These are phyloP conservation scores for Globisporangium emineosum DNA, from an alignment of 352 stramenopile genomes.

Conservation along the genomic window DNA sequence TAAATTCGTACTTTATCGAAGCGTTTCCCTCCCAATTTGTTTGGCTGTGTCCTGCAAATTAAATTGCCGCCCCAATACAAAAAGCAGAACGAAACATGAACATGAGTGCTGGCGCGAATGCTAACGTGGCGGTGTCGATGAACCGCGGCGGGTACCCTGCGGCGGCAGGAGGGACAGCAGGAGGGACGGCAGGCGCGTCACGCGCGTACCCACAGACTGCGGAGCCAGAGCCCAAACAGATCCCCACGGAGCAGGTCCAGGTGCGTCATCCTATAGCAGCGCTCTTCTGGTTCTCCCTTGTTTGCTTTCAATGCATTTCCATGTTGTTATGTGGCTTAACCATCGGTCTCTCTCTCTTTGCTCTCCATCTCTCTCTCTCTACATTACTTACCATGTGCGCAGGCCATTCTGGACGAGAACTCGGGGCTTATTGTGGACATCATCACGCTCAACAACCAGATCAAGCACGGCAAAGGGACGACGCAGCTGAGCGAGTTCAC, in stretches of 20 bases:
- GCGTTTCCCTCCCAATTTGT: background rate
- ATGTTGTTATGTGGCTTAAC: background rate
- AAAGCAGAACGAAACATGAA: constrained; percentile 7
- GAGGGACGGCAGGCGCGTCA: constrained; percentile 4
- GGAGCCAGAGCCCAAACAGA: constrained; percentile 57
- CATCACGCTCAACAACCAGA: constrained; percentile 86
- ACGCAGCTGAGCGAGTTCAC: constrained; percentile 71
- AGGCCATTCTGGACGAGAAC: constrained; percentile 88
- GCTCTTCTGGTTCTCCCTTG: background rate
- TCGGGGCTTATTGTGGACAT: constrained; percentile 85
- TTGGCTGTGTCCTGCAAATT: background rate
- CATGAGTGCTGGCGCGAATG: constrained; percentile 8
- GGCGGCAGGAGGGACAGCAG: too few relatives aligned
- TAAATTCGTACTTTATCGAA: constrained; percentile 23
- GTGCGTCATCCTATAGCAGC: constrained; percentile 21
- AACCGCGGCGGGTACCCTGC: constrained; percentile 16
- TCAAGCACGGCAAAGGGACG: constrained; percentile 82
- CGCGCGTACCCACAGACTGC: constrained; percentile 22
- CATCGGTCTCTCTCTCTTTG: background rate
- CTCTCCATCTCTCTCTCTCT: background rate
- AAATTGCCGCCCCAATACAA: background rate
- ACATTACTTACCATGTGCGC: too few relatives aligned
- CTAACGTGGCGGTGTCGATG: constrained; percentile 30
- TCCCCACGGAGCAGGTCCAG: constrained; percentile 83
- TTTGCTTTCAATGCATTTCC: background rate